Conservation (phyloP, 148 eudicot species). For the Silene conica region DNA sequence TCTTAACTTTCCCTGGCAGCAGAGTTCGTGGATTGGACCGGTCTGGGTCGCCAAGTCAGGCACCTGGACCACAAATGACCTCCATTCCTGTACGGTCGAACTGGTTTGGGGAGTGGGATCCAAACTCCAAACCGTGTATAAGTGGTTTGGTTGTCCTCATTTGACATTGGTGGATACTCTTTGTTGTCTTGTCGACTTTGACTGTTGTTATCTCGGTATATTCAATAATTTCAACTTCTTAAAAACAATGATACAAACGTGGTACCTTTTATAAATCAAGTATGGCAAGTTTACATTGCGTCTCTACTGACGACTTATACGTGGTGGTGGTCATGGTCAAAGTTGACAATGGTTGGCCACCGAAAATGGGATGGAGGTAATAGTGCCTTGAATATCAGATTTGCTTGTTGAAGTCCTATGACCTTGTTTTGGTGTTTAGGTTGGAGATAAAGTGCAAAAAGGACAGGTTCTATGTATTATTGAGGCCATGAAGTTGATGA, state of each 20-base stretch:
- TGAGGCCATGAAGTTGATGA: constrained; percentile 87
- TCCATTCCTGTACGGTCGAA: too few relatives aligned
- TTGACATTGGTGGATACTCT: neutral
- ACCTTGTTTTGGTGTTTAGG: constrained; percentile 29
- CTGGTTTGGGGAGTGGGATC: too few relatives aligned
- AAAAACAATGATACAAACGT: neutral
- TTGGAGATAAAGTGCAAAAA: constrained; percentile 73
- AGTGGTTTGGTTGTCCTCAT: neutral
- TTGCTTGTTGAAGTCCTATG: constrained; percentile 7
- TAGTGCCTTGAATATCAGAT: neutral
- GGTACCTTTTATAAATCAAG: neutral
- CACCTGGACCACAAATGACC: too few relatives aligned
- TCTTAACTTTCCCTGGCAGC: too few relatives aligned
- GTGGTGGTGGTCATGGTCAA: neutral
- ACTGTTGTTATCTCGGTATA: too few relatives aligned
- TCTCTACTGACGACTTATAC: neutral
- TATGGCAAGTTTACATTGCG: neutral
- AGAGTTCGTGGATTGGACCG: too few relatives aligned
- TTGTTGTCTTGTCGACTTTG: neutral
- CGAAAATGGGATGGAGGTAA: neutral
- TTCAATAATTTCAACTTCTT: too few relatives aligned
- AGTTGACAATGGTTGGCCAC: neutral
- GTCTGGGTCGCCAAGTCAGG: too few relatives aligned
- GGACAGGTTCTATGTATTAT: constrained; percentile 72
- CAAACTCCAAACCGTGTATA: too few relatives aligned